Evolutionary conservation across 768 basidiomycete species (phyloP), one percentile per base, ranked within the genome.

Genomic region (Tricholoma hemisulphureum): DNA sequence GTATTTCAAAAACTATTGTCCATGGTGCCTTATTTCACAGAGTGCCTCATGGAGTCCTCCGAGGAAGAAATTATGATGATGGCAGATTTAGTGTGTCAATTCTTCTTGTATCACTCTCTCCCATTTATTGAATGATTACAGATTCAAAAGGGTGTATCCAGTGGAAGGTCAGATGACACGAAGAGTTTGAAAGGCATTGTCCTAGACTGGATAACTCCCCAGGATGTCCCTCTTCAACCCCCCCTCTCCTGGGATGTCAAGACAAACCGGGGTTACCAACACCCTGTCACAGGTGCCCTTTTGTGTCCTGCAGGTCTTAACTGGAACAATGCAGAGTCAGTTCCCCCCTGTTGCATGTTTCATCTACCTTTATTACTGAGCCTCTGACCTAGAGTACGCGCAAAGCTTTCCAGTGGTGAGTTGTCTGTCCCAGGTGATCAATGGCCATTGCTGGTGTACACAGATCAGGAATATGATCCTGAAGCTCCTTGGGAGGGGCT

Each of bases 401-500:
- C 35, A 14, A 52, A 59, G 31, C 53, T 62, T 11, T 9, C 45
- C 6, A 62, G 45, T 18, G 61, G 62, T 3, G 46, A 65, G 34
- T 45, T 63, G 2, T 26, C 57, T 6, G 58, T 68, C 10, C 18
- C 55, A 3, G 65, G 67, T 9, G 66, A 69, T 55, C 67, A 68
- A 6, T 71, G 69, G 68, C 67, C 62, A 0, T 23, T 66, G 3
- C 60, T 70, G 23, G 21, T 70, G 13, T 71, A 71, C 28, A 6
- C 23, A 1, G 51, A 63, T n/a, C 54, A 63, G 26, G 28, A 28
- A 5, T 71, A 63, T 28, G 56, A 71, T 39, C 29, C 57, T 2
- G 53, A 64, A 26, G 63, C 69, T 21, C 67, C 67, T 5, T 70
- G 68, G 71, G 59, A 68, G 1, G 64, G 70, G 6, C 59, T 71